These are phyloP conservation scores for Linnemannia hyalina DNA, from an alignment of 192 early-diverging fungal genomes.

Conservation along the genomic window DNA sequence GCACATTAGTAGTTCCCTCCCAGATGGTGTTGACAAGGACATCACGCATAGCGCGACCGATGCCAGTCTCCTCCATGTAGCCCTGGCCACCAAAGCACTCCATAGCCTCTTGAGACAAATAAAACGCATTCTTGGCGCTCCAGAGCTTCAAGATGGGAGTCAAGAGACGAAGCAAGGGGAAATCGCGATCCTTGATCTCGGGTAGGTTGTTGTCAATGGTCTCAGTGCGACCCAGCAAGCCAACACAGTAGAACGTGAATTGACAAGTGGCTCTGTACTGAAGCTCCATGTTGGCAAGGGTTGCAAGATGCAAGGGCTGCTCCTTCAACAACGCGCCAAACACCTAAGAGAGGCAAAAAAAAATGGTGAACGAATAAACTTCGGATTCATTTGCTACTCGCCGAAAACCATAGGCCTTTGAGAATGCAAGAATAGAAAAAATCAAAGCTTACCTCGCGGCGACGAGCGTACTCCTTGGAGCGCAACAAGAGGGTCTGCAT, in stretches of 20 bases:
- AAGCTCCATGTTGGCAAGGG: constrained; percentile 70
- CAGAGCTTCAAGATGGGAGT: constrained; percentile 78
- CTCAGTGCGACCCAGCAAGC: constrained; percentile 70
- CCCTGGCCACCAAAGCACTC: constrained; percentile 81
- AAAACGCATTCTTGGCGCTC: constrained; percentile 62
- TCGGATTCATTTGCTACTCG: neutral
- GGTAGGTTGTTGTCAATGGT: constrained; percentile 26
- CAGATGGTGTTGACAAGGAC: constrained; percentile 78
- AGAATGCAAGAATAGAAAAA: neutral
- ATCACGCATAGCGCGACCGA: constrained; percentile 70
- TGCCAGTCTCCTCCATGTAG: constrained; percentile 81
- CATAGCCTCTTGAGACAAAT: constrained; percentile 68
- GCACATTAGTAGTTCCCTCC: constrained; percentile 82
- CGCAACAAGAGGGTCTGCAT: constrained; percentile 64
- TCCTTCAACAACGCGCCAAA: constrained; percentile 66
- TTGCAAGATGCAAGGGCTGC: constrained; percentile 72
- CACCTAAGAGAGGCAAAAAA: constrained; percentile 29
- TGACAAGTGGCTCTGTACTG: constrained; percentile 65
- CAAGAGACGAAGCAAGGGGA: constrained; percentile 68
- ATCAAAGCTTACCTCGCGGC: constrained; percentile 57
- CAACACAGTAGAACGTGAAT: constrained; percentile 66
- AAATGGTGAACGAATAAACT: neutral
- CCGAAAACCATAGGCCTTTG: neutral
- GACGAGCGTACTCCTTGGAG: constrained; percentile 72
- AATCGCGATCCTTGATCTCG: constrained; percentile 33